Evolutionary conservation across 352 stramenopile genomes (phyloP), one percentile per base, ranked within the genome.

Genomic region (Pythium pectinolyticum): DNA sequence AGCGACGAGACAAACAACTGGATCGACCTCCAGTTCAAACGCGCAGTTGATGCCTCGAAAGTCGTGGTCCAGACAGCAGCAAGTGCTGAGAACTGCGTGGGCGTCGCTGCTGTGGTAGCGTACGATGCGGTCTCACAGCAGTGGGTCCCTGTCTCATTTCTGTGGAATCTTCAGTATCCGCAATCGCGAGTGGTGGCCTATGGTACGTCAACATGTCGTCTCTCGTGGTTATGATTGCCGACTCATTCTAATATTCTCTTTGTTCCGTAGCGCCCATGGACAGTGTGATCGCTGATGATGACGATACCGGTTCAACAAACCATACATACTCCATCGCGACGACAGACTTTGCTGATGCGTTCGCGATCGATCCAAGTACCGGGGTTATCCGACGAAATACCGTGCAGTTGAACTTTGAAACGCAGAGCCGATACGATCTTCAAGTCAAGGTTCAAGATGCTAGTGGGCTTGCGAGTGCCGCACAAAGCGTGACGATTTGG

Each of bases 11-110:
- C 41, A 0, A 66, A 66, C 0, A 68, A n/a, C 7, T 74, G 64
- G 61, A 66, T 77, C 28, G 69, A 77, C 20, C 27, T 77, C 1
- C 54, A 71, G 31, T 73, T 77, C 49, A 57, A 63, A 11, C 54
- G 7, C 6, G 15, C 64, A 15, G 61, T 77, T 12, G 69, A 77
- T 27, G 69, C 60, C 4, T 71, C 69, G 0, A 73, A 73, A 45
- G 57, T 77, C 14, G 43, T 70, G 17, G 0, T 77, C 11, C 59
- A 63, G 20, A 72, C 69, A 3, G 52, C 61, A 22, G 25, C 46
- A 10, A 62, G n/a, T 20, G n/a, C n/a, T 10, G 59, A 48, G 11
- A 70, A 71, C 20, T 70, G 65, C 41, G 41, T 77, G 12, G 39
- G 25, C 22, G 50, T 51, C 6, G 41, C 46, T 7, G 59, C 47